Evolutionary conservation across 805 yeast genomes (phyloP), one percentile per base, ranked within the genome.

Genomic region (Saturnispora zaruensis): DNA sequence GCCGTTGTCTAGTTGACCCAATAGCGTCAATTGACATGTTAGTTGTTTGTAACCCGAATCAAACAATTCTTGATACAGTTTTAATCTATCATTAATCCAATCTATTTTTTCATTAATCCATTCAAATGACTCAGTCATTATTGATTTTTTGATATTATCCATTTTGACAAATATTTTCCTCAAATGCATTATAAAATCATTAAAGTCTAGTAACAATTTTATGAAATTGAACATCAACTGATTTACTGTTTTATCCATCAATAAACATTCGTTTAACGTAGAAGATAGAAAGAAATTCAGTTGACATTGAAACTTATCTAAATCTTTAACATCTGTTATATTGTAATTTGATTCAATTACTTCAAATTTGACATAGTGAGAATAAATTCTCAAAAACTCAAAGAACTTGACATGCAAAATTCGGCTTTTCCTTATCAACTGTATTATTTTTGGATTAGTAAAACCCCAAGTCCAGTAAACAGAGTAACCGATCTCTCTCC

Each of bases 401-500:
- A 74, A 70, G 79, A 84, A 78, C 42, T 78, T 70, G 30, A 69
- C 63, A 59, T 81, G 85, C n/a, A 82, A 59, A 5, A 76, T 61
- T 49, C 87, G 68, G 42, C 79, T 71, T 45, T 77, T 66, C 38
- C 71, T 65, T 8, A 84, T 76, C 79, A 85, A 77, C 48, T 71
- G 72, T 26, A 70, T 66, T 3, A 84, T 64, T 8, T 69, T 68
- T 2, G 58, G 62, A 34, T 74, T 67, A 49, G 66, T 70, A n/a
- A 71, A 70, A 16, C 60, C 61, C 59, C 74, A 74, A 43, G 70
- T 72, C 96, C 96, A 88, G 14, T 79, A 78, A n/a, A 68, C 64
- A 16, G 85, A 78, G 52, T 73, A 74, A 48, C 74, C 75, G 42
- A 84, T 79, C 54, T 83, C 89, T 37, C 73, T 66, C 96, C 96